These are phyloP conservation scores for Neltuma alba DNA, from an alignment of 306 rosid genomes.

Conservation along the genomic window DNA sequence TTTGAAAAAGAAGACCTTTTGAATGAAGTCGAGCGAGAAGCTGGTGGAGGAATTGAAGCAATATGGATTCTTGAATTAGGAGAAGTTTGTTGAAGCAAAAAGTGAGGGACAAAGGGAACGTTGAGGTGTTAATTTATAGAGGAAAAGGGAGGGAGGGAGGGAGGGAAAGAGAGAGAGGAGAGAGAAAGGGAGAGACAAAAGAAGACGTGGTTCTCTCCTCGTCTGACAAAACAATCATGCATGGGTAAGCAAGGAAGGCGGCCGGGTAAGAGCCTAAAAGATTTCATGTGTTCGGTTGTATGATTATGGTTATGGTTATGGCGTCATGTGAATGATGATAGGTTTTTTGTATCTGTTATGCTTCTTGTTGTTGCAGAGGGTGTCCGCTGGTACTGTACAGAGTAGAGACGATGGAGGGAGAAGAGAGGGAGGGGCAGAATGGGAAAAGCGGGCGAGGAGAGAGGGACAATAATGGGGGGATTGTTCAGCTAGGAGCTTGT, in stretches of 20 bases:
- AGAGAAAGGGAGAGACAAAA: conserved; percentile 32
- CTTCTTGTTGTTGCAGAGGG: not conserved
- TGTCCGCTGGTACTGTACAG: too few relatives aligned
- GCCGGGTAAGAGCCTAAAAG: conserved; percentile 86
- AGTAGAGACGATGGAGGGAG: not conserved
- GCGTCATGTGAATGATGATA: conserved; percentile 84
- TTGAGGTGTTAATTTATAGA: conserved; percentile 79
- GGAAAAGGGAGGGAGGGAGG: conserved; percentile 23
- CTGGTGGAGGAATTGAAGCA: conserved; percentile 49
- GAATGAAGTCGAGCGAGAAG: conserved; percentile 30
- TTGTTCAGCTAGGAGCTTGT: conserved; percentile 67
- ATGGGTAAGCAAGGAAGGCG: conserved; percentile 99
- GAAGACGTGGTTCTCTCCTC: conserved; percentile 70
- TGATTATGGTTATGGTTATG: conserved; percentile 65
- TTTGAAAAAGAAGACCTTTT: conserved; percentile 80
- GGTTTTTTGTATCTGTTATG: not conserved
- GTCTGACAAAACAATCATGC: conserved; percentile 98
- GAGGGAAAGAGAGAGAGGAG: conserved; percentile 33
- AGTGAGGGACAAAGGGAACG: conserved; percentile 71
- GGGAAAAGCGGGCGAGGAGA: conserved; percentile 13
- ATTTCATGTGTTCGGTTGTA: conserved; percentile 51
- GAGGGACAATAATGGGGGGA: conserved; percentile 74
- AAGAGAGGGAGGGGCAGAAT: not conserved
- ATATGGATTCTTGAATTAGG: conserved; percentile 38
- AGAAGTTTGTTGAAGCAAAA: conserved; percentile 27